phyloP scores from a whole-genome alignment of 805 yeast genomes.

The Ascoidea asiatica region DNA sequence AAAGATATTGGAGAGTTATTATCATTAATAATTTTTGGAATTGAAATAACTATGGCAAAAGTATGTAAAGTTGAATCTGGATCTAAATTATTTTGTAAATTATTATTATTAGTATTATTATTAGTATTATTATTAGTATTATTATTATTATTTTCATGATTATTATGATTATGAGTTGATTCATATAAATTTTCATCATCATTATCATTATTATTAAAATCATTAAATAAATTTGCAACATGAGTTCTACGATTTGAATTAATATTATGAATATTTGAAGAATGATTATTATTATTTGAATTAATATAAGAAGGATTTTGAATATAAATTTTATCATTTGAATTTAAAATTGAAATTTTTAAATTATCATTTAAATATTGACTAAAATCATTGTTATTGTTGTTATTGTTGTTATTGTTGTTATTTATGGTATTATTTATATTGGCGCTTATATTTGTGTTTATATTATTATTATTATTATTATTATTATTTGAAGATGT shows the following conservation, averaged over 20 bases:
- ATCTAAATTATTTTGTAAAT: too few relatives aligned
- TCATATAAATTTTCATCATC: background rate
- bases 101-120: background rate
- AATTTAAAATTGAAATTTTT: background rate
- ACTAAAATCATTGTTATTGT: too few relatives aligned
- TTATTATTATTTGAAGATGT: too few relatives aligned
- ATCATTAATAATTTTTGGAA: slow-evolving; percentile 2
- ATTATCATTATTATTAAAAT: slow-evolving; percentile 1
- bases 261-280: slow-evolving; percentile 3
- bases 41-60: slow-evolving; percentile 7
- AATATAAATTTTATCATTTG: slow-evolving; percentile 7
- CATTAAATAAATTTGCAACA: slow-evolving; percentile 2
- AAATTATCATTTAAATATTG: too few relatives aligned
- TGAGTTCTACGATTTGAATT: background rate
- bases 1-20: background rate
- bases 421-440: background rate
- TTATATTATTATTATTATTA: too few relatives aligned
- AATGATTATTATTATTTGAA: background rate
- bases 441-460: too few relatives aligned
- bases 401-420: background rate
- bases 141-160: background rate
- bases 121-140: background rate
- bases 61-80: slow-evolving; percentile 4
- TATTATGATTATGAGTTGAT: background rate
- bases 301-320: background rate